A percentile compares a stretch with the other conserved stretches of the same genome.
phyloP scores from a whole-genome alignment of 179 eudicot genomes.

The Nepenthes alata region DNA sequence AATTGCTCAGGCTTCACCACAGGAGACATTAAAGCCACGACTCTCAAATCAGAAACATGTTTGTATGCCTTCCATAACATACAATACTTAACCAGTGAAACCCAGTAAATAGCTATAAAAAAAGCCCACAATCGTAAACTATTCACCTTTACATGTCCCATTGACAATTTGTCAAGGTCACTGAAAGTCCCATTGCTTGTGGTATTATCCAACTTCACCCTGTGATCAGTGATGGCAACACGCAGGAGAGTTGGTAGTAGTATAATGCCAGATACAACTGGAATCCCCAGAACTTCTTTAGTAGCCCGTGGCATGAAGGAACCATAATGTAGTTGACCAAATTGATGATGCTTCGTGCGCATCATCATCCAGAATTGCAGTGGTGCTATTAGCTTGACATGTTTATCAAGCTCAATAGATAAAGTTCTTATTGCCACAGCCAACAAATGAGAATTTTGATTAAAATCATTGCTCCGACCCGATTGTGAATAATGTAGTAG shows the following conservation, averaged over 20 bases:
- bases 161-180: constrained; percentile 71
- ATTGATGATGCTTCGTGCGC: too few species aligned
- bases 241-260: constrained; percentile 75
- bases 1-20: constrained; percentile 61
- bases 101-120: constrained; percentile 60
- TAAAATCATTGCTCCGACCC: too few species aligned
- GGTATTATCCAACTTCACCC: constrained; percentile 6
- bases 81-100: constrained; percentile 54
- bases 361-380: too few species aligned
- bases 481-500: too few species aligned
- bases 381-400: too few species aligned
- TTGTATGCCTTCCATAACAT: constrained; percentile 82
- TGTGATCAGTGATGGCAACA: constrained; percentile 46
- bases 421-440: not conserved
- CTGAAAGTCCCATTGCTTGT: constrained; percentile 62
- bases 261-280: constrained; percentile 46
- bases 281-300: constrained; percentile 43
- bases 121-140: constrained; percentile 72
- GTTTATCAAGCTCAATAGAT: constrained; percentile 1
- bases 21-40: constrained; percentile 52
- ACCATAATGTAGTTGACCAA: too few species aligned
- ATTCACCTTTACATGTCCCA: constrained; percentile 56
- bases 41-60: constrained; percentile 70
- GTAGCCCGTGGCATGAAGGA: too few species aligned
- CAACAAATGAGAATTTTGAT: too few species aligned